Evolutionary conservation across 2,329 filamentous ascomycete genomes (phyloP).

Genomic region (Colletotrichum magnum): DNA sequence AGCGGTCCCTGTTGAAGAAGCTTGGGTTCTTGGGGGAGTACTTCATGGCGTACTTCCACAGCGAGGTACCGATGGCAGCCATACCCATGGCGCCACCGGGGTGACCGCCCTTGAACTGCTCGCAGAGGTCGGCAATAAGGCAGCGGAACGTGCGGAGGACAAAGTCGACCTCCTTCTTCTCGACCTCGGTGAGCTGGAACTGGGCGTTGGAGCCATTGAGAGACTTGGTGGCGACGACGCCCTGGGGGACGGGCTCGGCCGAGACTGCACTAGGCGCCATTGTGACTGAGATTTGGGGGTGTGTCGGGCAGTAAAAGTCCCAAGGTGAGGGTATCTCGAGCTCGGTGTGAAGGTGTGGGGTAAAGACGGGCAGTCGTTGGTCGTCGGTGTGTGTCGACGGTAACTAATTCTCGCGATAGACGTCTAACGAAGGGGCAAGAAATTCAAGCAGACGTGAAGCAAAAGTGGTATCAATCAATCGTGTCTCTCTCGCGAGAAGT

Average conservation of each 20-base stretch:
- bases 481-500: not conserved
- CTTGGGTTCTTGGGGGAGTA: constrained; percentile 68
- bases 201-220: constrained; percentile 25
- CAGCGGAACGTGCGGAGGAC: constrained; percentile 73
- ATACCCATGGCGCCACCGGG: constrained; percentile 74
- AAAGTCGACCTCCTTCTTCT: constrained; percentile 39
- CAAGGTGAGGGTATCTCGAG: constrained; percentile 15
- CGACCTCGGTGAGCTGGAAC: constrained; percentile 30
- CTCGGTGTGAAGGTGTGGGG: constrained; percentile 17
- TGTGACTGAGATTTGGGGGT: not conserved
- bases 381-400: not conserved
- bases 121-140: constrained; percentile 77
- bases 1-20: constrained; percentile 74
- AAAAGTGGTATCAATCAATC: constrained; percentile 6
- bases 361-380: not conserved
- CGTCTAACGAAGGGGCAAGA: not conserved
- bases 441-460: not conserved
- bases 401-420: not conserved
- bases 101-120: constrained; percentile 79
- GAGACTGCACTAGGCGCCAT: constrained; percentile 40
- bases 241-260: constrained; percentile 26
- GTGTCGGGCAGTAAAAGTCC: not conserved
- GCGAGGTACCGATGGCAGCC: constrained; percentile 72
- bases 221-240: constrained; percentile 27
- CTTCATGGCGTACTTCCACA: constrained; percentile 74